Evolutionary conservation across 495 filamentous ascomycete species (phyloP).

Genomic region (Chaetomium tenue): DNA sequence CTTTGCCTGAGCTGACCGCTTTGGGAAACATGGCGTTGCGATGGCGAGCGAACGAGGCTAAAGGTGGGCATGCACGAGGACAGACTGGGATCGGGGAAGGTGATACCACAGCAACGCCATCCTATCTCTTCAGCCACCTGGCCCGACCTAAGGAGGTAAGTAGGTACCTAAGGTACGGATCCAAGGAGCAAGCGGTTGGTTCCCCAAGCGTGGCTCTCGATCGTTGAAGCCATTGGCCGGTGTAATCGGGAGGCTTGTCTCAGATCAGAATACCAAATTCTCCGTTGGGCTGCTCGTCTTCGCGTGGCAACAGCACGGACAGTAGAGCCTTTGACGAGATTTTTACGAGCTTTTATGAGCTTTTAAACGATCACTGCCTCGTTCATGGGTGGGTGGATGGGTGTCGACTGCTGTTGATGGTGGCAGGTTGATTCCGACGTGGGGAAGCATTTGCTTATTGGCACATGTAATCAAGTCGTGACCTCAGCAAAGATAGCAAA

Average conservation of each 20-base stretch:
- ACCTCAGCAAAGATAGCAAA: background rate
- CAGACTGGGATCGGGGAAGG: constrained; percentile 15
- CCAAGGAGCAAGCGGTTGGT: no score
- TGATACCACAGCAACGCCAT: constrained; percentile 7
- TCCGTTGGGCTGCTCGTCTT: background rate
- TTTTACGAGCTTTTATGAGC: no score
- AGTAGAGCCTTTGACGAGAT: background rate
- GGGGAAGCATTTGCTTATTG: background rate
- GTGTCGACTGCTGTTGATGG: background rate
- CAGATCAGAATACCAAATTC: constrained; percentile 7
- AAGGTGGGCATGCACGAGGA: constrained; percentile 12
- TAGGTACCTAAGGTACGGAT: background rate
- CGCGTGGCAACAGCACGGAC: background rate
- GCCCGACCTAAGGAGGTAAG: background rate
- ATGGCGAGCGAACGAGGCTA: background rate
- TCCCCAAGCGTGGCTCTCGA: background rate
- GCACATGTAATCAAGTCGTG: background rate
- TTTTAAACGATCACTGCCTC: background rate
- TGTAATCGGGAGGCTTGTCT: constrained; percentile 5
- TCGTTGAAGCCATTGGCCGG: background rate
- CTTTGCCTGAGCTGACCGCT: background rate
- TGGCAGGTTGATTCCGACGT: background rate
- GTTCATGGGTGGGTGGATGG: background rate
- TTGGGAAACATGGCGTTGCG: background rate
- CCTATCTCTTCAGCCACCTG: background rate